phyloP scores from a whole-genome alignment of 805 yeast species.

The Debaryomyces maramus region DNA sequence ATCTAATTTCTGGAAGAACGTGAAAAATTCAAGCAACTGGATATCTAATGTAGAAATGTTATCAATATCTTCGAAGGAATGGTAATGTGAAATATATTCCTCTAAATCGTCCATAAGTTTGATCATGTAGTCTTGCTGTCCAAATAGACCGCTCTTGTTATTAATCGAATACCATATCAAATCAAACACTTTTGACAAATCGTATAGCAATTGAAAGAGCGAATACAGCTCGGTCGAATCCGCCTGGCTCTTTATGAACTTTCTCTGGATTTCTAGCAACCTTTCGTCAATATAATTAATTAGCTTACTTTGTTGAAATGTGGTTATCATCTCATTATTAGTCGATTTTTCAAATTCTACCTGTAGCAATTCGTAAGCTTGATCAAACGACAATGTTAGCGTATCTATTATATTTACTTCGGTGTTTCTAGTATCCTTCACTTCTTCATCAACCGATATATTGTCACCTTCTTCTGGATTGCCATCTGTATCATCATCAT shows the following conservation, averaged over 20 bases:
- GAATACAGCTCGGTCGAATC: constrained; percentile 23
- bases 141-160: constrained; percentile 23
- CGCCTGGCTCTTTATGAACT: constrained; percentile 38
- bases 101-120: constrained; percentile 39
- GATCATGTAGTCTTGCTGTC: constrained; percentile 38
- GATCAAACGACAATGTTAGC: constrained; percentile 32
- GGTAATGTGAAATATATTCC: constrained; percentile 36
- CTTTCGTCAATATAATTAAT: constrained; percentile 37
- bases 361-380: constrained; percentile 18
- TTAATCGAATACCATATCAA: constrained; percentile 35
- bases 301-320: constrained; percentile 36
- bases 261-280: constrained; percentile 33
- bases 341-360: constrained; percentile 11
- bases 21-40: constrained; percentile 19
- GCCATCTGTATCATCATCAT: constrained; percentile 17
- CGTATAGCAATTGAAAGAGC: constrained; percentile 24
- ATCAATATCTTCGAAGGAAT: constrained; percentile 12
- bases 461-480: neutral
- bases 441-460: constrained; percentile 4
- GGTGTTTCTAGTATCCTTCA: neutral
- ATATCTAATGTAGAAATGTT: constrained; percentile 10
- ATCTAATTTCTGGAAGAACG: constrained; percentile 32
- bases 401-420: constrained; percentile 5
- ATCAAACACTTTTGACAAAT: constrained; percentile 25
- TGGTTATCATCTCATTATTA: constrained; percentile 8